Percentiles rank a stretch among this genome's conserved stretches.
Evolutionary conservation across 768 basidiomycete species (phyloP).

Genomic region (Boletus subcaerulescens): DNA sequence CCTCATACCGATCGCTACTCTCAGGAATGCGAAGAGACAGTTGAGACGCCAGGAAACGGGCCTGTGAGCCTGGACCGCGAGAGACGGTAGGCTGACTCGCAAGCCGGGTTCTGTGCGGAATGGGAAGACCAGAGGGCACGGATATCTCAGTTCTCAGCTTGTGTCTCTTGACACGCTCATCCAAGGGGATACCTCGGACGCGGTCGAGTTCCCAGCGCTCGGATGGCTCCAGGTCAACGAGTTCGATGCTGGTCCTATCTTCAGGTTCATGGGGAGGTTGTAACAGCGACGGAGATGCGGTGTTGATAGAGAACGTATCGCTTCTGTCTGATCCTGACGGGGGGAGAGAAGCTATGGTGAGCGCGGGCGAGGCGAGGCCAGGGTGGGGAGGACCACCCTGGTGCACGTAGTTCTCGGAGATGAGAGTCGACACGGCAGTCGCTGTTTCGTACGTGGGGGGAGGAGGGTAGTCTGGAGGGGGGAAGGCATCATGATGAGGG

Average conservation of each 20-base stretch:
- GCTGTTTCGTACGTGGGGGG: conserved; percentile 70
- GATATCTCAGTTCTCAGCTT: conserved; percentile 32
- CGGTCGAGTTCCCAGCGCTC: conserved; percentile 46
- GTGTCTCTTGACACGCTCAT: conserved; percentile 38
- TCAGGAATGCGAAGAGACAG: conserved; percentile 34
- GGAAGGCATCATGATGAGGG: conserved; percentile 13
- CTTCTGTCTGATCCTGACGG: conserved; percentile 22
- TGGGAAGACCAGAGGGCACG: conserved; percentile 14
- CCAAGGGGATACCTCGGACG: conserved; percentile 40
- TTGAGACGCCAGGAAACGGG: conserved; percentile 33
- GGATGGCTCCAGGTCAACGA: conserved; percentile 47
- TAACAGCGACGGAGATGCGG: conserved; percentile 15
- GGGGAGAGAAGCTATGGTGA: conserved; percentile 26
- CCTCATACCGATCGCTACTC: conserved; percentile 31
- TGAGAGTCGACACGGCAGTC: conserved; percentile 40
- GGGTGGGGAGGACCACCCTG: conserved; percentile 25
- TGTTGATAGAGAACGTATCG: conserved; percentile 21
- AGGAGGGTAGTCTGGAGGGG: conserved; percentile 60
- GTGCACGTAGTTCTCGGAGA: conserved; percentile 40
- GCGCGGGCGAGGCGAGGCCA: conserved; percentile 21
- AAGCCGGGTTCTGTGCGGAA: conserved; percentile 30
- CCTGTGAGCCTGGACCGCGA: conserved; percentile 26
- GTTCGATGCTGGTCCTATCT: conserved; percentile 50
- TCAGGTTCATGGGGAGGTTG: conserved; percentile 34
- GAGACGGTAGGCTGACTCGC: conserved; percentile 28